Percentiles rank a stretch among this genome's conserved stretches.
Conservation (phyloP, 306 rosid genomes). For the Sindora glabra region DNA sequence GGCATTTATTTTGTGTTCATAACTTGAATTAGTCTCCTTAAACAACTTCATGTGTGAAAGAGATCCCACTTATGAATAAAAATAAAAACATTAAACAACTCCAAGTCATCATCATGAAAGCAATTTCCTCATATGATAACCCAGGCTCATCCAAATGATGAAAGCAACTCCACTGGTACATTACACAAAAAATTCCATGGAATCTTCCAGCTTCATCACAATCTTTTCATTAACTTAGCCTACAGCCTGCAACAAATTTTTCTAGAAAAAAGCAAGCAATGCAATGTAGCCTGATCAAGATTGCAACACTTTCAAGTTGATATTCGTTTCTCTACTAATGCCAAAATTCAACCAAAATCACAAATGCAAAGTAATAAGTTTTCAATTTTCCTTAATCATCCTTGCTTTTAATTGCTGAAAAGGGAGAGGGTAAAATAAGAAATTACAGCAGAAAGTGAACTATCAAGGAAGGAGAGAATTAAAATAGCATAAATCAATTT, state of each 20-base stretch:
- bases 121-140: too few species aligned
- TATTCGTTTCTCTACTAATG: neutral
- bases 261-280: too few species aligned
- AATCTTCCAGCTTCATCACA: neutral
- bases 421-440: neutral
- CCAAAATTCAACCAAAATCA: neutral
- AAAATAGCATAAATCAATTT: neutral
- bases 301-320: neutral
- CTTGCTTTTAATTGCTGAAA: neutral
- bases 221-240: too few species aligned
- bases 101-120: conserved; percentile 7
- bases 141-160: neutral
- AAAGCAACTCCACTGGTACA: neutral
- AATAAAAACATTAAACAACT: neutral
- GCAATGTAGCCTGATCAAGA: neutral
- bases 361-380: too few species aligned
- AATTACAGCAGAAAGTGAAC: neutral
- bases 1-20: neutral
- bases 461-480: neutral
- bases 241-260: too few species aligned
- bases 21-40: too few species aligned
- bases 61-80: neutral
- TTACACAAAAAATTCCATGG: neutral
- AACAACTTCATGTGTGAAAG: neutral
- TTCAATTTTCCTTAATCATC: neutral